Percentiles rank a stretch among this genome's conserved stretches.
phyloP scores from a whole-genome alignment of 495 filamentous ascomycete species.

The Tuber aestivum region DNA sequence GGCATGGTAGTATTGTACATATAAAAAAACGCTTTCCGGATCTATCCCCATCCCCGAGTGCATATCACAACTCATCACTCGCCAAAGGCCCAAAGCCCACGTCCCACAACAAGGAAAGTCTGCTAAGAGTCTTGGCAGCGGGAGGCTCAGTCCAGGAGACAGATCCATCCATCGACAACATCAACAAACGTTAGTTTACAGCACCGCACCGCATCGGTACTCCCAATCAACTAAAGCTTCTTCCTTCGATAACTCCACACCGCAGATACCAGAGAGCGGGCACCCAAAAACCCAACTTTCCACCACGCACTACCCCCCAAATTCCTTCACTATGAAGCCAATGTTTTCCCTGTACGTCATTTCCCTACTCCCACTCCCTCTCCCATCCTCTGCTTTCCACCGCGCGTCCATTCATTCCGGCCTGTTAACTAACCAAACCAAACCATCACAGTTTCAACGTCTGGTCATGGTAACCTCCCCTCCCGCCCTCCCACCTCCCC shows the following conservation, averaged over 20 bases:
- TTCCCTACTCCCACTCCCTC: not conserved
- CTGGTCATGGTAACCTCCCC: slow-evolving; percentile 31
- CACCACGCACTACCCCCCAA: not conserved
- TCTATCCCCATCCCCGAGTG: not conserved
- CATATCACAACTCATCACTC: not conserved
- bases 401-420: not conserved
- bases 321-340: slow-evolving; percentile 33
- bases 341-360: slow-evolving; percentile 40
- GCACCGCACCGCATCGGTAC: not conserved
- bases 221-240: not conserved
- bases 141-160: not conserved
- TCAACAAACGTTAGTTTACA: not conserved
- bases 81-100: not conserved
- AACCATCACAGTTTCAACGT: slow-evolving; percentile 25
- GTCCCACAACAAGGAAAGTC: not conserved
- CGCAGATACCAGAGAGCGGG: not conserved
- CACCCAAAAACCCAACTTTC: not conserved
- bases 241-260: not conserved
- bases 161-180: not conserved
- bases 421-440: not conserved
- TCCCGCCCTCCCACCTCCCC: not conserved
- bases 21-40: not conserved
- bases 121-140: not conserved
- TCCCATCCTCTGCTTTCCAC: not conserved
- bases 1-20: not conserved